phyloP scores from a whole-genome alignment of 2,329 filamentous ascomycete species.

The Dactylellina drechsleri region DNA sequence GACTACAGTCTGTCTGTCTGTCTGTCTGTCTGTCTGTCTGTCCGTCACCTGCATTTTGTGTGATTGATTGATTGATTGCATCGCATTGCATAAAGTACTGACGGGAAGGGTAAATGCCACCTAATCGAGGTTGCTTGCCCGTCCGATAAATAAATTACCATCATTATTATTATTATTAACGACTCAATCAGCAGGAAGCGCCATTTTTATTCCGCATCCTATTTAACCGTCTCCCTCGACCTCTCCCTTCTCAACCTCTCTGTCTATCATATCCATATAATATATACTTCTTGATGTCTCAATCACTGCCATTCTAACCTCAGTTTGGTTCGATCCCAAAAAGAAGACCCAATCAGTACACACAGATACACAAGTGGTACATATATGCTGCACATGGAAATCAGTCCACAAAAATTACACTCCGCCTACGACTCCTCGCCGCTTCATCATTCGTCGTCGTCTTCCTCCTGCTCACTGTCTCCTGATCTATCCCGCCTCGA shows the following conservation, averaged over 20 bases:
- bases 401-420: constrained; percentile 6
- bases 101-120: no score
- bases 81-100: constrained; percentile 10
- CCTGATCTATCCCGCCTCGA: constrained; percentile 34
- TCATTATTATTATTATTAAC: no score
- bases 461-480: constrained; percentile 16
- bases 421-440: constrained; percentile 27
- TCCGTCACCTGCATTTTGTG: background rate
- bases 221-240: constrained; percentile 9
- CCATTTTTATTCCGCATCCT: background rate
- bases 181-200: background rate
- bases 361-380: constrained; percentile 2
- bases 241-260: background rate
- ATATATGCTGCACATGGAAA: constrained; percentile 43
- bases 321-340: constrained; percentile 7
- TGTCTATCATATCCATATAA: background rate
- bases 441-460: constrained; percentile 5
- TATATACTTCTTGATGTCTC: constrained; percentile 19
- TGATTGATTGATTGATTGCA: constrained; percentile 9
- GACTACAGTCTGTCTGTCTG: background rate
- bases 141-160: no score
- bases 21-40: background rate
- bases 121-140: no score
- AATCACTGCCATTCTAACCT: constrained; percentile 21
- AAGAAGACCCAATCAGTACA: background rate